Conservation (phyloP, 2,329 filamentous ascomycete genomes). For the Penicillium hesseltinei region DNA sequence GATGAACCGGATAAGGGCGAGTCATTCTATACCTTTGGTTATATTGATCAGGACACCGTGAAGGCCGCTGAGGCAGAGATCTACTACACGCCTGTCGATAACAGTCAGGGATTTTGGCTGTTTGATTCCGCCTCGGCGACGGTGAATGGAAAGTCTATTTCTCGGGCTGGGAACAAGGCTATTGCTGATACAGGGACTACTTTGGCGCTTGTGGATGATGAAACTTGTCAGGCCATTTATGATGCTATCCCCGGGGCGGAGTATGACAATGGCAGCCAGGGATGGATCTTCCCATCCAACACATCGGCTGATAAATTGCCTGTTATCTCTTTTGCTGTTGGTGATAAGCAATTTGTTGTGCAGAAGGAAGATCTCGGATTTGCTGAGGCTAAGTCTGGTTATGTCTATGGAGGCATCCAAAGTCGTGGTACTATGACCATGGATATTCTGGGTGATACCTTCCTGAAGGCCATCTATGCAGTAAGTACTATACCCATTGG, state of each 20-base stretch:
- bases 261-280: conserved; percentile 58
- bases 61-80: conserved; percentile 54
- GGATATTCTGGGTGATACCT: conserved; percentile 64
- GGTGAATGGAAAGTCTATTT: conserved; percentile 56
- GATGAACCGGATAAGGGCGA: conserved; percentile 45
- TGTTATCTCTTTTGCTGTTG: conserved; percentile 61
- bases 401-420: conserved; percentile 65
- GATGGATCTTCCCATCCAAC: conserved; percentile 61
- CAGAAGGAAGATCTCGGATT: conserved; percentile 64
- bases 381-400: conserved; percentile 53
- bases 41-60: conserved; percentile 64
- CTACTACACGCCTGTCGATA: conserved; percentile 62
- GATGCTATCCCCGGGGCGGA: conserved; percentile 59
- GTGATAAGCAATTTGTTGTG: conserved; percentile 58
- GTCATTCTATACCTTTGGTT: conserved; percentile 72
- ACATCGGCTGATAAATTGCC: conserved; percentile 57
- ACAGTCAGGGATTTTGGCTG: conserved; percentile 66
- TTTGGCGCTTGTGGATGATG: conserved; percentile 63
- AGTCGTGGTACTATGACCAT: conserved; percentile 58
- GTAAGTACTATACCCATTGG: conserved; percentile 39
- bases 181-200: conserved; percentile 73
- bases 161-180: conserved; percentile 58
- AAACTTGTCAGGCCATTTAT: conserved; percentile 62
- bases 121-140: conserved; percentile 58
- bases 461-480: conserved; percentile 65